phyloP scores from a whole-genome alignment of 495 filamentous ascomycete genomes.

The Podospora appendiculata region DNA sequence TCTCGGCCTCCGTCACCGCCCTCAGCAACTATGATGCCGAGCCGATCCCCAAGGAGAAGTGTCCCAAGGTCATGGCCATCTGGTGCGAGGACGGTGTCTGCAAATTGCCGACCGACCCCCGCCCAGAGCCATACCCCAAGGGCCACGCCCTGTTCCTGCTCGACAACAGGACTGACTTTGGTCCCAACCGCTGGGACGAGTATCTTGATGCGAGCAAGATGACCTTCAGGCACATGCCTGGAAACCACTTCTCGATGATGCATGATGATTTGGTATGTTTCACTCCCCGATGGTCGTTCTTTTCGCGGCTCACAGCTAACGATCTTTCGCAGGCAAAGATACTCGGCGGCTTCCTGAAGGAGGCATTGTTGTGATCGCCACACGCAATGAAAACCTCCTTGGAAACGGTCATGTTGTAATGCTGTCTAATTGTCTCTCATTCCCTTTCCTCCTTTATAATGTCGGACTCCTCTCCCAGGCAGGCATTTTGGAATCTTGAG shows the following conservation, averaged over 20 bases:
- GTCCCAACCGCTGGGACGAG: slow-evolving; percentile 73
- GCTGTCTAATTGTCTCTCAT: too few species aligned
- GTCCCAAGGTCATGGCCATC: slow-evolving; percentile 60
- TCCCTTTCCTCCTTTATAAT: not conserved
- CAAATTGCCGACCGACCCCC: slow-evolving; percentile 57
- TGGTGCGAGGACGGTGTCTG: slow-evolving; percentile 82
- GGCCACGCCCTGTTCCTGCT: slow-evolving; percentile 73
- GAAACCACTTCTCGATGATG: slow-evolving; percentile 72
- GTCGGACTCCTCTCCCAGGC: not conserved
- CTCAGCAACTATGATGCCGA: slow-evolving; percentile 63
- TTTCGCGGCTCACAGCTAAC: not conserved
- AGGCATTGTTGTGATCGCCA: slow-evolving; percentile 15
- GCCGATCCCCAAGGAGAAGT: slow-evolving; percentile 43
- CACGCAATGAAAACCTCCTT: too few species aligned
- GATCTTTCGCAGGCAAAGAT: slow-evolving; percentile 25
- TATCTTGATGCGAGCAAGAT: slow-evolving; percentile 61
- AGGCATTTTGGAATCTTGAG: not conserved
- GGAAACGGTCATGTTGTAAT: too few species aligned
- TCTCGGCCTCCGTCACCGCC: slow-evolving; percentile 66
- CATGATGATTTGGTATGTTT: slow-evolving; percentile 45
- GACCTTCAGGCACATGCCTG: slow-evolving; percentile 50
- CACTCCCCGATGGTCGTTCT: too few species aligned
- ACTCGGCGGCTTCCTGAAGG: slow-evolving; percentile 30
- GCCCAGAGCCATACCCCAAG: slow-evolving; percentile 60
- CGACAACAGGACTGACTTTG: slow-evolving; percentile 70